Evolutionary conservation across 2,329 filamentous ascomycete species (phyloP).

Genomic region (Penicillium sp.): DNA sequence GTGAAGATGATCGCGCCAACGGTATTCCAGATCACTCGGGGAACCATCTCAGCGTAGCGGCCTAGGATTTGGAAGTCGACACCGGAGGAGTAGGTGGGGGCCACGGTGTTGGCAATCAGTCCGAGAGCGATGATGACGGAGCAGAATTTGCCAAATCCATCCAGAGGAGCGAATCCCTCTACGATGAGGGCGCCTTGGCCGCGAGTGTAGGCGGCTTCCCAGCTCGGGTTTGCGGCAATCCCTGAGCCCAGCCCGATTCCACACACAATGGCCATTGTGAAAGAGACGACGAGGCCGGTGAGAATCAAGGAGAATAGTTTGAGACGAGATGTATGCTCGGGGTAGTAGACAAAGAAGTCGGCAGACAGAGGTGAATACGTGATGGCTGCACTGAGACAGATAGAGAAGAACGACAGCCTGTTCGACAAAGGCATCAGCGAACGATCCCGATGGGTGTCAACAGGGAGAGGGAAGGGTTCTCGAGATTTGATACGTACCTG

Average conservation of each 20-base stretch:
- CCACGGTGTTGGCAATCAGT: slow-evolving; percentile 60
- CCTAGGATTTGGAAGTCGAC: slow-evolving; percentile 65
- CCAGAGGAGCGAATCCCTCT: slow-evolving; percentile 54
- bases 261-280: slow-evolving; percentile 55
- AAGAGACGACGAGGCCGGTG: slow-evolving; percentile 51
- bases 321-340: slow-evolving; percentile 46
- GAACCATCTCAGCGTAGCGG: slow-evolving; percentile 51
- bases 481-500: slow-evolving; percentile 19
- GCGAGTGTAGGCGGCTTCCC: slow-evolving; percentile 51
- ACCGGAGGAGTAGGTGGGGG: slow-evolving; percentile 58
- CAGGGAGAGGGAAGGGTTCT: too few species aligned
- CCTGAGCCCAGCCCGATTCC: slow-evolving; percentile 60
- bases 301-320: slow-evolving; percentile 55
- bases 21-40: slow-evolving; percentile 60
- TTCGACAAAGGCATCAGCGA: neutral
- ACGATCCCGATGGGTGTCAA: too few species aligned
- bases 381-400: slow-evolving; percentile 60
- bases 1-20: slow-evolving; percentile 57
- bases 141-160: slow-evolving; percentile 61
- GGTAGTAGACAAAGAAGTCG: slow-evolving; percentile 64
- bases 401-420: slow-evolving; percentile 61
- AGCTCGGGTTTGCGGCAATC: slow-evolving; percentile 47
- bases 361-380: slow-evolving; percentile 59
- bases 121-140: slow-evolving; percentile 59
- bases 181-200: slow-evolving; percentile 62